phyloP scores from a whole-genome alignment of 208 protist species.

The Crithidia expoeki region DNA sequence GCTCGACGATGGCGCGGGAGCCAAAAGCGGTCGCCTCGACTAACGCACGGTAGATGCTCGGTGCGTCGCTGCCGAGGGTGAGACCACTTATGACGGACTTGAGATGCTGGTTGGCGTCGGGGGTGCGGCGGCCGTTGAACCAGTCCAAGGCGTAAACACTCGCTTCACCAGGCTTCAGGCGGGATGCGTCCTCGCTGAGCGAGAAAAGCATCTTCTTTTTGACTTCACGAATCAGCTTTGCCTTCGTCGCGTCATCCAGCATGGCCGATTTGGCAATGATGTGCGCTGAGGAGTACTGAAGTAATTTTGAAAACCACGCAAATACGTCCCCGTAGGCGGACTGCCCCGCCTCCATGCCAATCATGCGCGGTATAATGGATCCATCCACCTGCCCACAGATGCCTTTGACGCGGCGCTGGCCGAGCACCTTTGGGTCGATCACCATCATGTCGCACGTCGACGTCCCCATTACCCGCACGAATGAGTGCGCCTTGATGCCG shows the following conservation, averaged over 20 bases:
- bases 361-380: constrained; percentile 53
- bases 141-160: constrained; percentile 55
- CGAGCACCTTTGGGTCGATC: constrained; percentile 36
- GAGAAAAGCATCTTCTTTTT: constrained; percentile 34
- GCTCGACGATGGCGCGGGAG: constrained; percentile 59
- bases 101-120: constrained; percentile 57
- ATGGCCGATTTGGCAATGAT: constrained; percentile 33
- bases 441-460: constrained; percentile 77
- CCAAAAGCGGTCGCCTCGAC: constrained; percentile 61
- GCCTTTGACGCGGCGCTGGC: constrained; percentile 36
- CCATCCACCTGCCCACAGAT: constrained; percentile 71
- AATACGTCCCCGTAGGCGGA: constrained; percentile 68
- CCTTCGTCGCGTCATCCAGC: constrained; percentile 41
- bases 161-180: constrained; percentile 22
- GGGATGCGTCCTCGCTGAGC: constrained; percentile 34
- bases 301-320: constrained; percentile 58
- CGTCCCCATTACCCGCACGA: constrained; percentile 70
- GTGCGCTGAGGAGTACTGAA: constrained; percentile 38
- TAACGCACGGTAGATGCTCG: constrained; percentile 44
- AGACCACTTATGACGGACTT: constrained; percentile 49
- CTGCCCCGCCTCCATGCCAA: constrained; percentile 64
- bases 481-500: constrained; percentile 46
- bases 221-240: constrained; percentile 33
- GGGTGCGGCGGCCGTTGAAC: constrained; percentile 70
- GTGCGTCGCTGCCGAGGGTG: constrained; percentile 51